Percentiles rank a stretch among this genome's conserved stretches.
Evolutionary conservation across 768 basidiomycete species (phyloP).

Genomic region (Agaricus sinodeliciosus): DNA sequence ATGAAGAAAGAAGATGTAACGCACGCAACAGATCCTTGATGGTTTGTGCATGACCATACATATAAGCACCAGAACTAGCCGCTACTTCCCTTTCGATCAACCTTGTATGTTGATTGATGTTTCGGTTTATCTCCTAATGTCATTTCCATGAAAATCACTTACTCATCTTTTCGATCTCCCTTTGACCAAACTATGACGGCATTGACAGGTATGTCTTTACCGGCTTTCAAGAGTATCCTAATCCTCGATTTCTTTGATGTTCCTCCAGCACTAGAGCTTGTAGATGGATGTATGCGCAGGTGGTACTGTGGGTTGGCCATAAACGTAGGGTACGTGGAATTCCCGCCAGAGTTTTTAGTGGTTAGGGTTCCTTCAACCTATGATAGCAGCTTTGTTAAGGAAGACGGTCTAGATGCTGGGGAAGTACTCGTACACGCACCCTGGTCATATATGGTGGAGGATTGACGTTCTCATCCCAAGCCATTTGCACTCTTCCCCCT

Average conservation of each 20-base stretch:
- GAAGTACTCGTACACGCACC: conserved; percentile 17
- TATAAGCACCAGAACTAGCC: conserved; percentile 75
- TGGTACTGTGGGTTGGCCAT: conserved; percentile 90
- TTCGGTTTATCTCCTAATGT: background rate
- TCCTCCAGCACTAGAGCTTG: conserved; percentile 1
- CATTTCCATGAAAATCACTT: conserved; percentile 21
- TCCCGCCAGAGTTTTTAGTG: conserved; percentile 76
- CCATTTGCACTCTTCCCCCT: conserved; percentile 22
- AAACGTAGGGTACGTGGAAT: conserved; percentile 71
- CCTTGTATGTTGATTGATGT: conserved; percentile 21
- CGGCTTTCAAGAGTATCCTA: conserved; percentile 43
- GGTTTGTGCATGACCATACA: conserved; percentile 62
- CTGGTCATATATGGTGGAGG: conserved; percentile 34
- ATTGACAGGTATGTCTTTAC: conserved; percentile 68
- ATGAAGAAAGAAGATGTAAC: conserved; percentile 6
- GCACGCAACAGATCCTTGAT: conserved; percentile 49
- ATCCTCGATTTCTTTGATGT: conserved; percentile 26
- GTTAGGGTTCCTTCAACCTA: conserved; percentile 62
- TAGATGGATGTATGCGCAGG: conserved; percentile 45
- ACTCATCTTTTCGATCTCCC: conserved; percentile 74
- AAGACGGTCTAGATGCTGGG: background rate
- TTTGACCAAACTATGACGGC: conserved; percentile 67
- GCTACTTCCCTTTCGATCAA: conserved; percentile 62
- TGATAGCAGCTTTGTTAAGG: background rate
- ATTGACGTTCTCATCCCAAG: conserved; percentile 40